Evolutionary conservation across 2,329 filamentous ascomycete species (phyloP).

Genomic region (Lachnellula hyalina): DNA sequence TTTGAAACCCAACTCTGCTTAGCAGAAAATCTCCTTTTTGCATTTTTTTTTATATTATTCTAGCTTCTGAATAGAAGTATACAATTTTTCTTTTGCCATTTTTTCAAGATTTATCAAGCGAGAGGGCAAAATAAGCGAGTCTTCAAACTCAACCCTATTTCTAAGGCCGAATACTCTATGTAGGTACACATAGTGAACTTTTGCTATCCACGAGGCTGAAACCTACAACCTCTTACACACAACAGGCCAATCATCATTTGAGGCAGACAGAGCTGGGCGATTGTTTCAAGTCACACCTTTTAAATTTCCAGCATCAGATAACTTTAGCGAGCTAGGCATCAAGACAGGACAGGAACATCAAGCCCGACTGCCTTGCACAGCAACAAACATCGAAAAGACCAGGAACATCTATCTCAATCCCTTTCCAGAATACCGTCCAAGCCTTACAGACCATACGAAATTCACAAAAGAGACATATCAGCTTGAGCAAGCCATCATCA

Average conservation of each 20-base stretch:
- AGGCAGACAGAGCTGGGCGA: not conserved
- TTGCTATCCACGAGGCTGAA: not conserved
- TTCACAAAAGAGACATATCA: not conserved
- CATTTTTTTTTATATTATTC: not conserved
- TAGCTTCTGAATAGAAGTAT: not conserved
- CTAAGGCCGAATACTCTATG: not conserved
- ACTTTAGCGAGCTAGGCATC: slow-evolving; percentile 1
- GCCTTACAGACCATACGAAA: no score
- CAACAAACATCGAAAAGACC: not conserved
- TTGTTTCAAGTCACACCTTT: not conserved
- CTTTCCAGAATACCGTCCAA: no score
- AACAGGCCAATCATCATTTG: not conserved
- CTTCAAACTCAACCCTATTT: not conserved
- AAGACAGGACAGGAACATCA: not conserved
- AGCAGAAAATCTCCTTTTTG: slow-evolving; percentile 15
- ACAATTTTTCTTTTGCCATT: slow-evolving; percentile 6
- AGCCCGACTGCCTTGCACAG: not conserved
- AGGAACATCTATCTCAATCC: no score
- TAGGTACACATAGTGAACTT: not conserved
- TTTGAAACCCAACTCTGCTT: slow-evolving; percentile 38
- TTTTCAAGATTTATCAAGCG: not conserved
- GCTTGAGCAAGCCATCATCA: slow-evolving; percentile 9
- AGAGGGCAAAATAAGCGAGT: not conserved
- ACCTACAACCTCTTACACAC: not conserved
- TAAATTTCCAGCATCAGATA: not conserved